A percentile compares a stretch with the other conserved stretches of the same genome.
Evolutionary conservation across 2,329 filamentous ascomycete genomes (phyloP).

Genomic region (Cladosporium sp.): DNA sequence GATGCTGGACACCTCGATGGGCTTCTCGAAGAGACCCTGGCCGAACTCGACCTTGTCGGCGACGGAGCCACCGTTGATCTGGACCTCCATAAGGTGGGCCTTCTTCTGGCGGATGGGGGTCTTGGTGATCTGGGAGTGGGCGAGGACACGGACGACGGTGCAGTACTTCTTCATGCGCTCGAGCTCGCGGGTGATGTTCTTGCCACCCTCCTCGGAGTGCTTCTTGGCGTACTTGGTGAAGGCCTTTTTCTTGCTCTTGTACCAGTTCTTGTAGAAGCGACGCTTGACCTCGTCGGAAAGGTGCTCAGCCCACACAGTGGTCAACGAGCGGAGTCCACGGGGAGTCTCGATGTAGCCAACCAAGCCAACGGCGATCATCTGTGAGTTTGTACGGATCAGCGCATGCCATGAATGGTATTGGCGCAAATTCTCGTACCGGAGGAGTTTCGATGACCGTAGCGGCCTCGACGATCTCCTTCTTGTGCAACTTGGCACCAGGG

Average conservation of each 20-base stretch:
- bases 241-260: conserved; percentile 99
- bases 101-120: conserved; percentile 99
- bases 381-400: conserved; percentile 43
- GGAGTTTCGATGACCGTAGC: conserved; percentile 87
- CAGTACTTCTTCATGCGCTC: conserved; percentile 99
- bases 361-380: conserved; percentile 99
- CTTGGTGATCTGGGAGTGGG: conserved; percentile 99
- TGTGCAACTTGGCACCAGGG: conserved; percentile 98
- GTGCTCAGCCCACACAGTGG: conserved; percentile 99
- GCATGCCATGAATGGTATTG: conserved; percentile 67
- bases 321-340: conserved; percentile 97
- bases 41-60: conserved; percentile 97
- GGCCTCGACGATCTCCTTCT: conserved; percentile 95
- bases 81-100: conserved; percentile 99
- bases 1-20: conserved; percentile 85
- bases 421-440: conserved; percentile 62
- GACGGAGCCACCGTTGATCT: conserved; percentile 96
- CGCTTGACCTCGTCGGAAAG: conserved; percentile 98
- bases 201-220: conserved; percentile 90
- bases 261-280: conserved; percentile 99
- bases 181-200: conserved; percentile 92
- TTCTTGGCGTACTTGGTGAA: conserved; percentile 99
- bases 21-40: conserved; percentile 98
- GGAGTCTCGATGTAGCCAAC: conserved; percentile 99
- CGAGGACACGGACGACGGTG: conserved; percentile 97